These are phyloP conservation scores for Centrapalus pauciflorus DNA, from an alignment of 129 eudicot genomes.

Conservation along the genomic window DNA sequence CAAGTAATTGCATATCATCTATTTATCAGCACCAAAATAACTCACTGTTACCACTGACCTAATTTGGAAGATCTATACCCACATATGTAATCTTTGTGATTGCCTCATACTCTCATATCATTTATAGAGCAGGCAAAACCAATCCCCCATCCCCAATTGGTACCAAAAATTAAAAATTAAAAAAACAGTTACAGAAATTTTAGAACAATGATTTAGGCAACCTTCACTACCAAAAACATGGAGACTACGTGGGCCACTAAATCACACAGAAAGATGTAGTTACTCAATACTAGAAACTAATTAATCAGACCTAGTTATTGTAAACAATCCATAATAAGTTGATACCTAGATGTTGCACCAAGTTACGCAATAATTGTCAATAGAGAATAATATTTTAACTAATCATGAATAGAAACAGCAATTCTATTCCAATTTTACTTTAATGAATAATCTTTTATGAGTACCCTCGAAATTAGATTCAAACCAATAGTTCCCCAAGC, in stretches of 20 bases:
- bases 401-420: background rate
- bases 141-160: slow-evolving; percentile 3
- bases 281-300: background rate
- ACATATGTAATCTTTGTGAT: background rate
- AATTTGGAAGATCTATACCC: background rate
- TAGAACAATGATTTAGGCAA: background rate
- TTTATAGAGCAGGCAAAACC: background rate
- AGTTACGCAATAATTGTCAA: background rate
- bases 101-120: background rate
- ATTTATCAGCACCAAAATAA: background rate
- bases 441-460: background rate
- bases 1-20: background rate
- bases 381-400: background rate
- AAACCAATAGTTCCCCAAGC: background rate
- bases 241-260: background rate
- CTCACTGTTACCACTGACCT: background rate
- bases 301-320: background rate
- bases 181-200: background rate
- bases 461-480: background rate
- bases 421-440: background rate
- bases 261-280: background rate
- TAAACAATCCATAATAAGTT: background rate
- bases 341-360: background rate
- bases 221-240: background rate
- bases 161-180: background rate